Base-by-base conservation (phyloP, 2,329 filamentous ascomycete species). In the Bipolaris cookei region DNA sequence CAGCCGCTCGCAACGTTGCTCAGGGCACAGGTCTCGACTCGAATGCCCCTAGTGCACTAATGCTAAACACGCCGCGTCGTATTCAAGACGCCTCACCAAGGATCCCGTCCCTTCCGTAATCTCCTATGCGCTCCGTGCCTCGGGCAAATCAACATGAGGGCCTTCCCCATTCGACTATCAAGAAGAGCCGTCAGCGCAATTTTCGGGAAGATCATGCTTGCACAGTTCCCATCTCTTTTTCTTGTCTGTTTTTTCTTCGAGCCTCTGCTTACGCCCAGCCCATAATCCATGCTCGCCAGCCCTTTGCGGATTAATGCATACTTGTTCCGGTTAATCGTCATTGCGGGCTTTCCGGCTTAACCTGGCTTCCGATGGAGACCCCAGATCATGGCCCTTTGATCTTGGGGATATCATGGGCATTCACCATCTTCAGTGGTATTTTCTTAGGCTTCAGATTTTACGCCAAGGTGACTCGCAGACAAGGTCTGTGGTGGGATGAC, bases 401-500 rank as follows among this genome's bases (percentile, higher is more conserved):
- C 20, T 52, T 68, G 21, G 66, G 64, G 1, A 58, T 70, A 1
- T 66, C 66, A n/a, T 72, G 69, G 69, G 63, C 56, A 54, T 47
- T 72, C 18, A 64, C 62, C 1, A 41, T 66, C 4, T 47, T 70
- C 4, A 65, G 59, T 25, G 68, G 65, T 18, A 58, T 42, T 0
- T 70, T 72, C 39, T 28, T 72, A 21, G 64, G 45, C 1, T 37
- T 71, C 25, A 61, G 69, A 6, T 21, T 72, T n/a, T 72, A 72
- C 23, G 69, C 67, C 14, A 72, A 71, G 38, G 14, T 63, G 6
- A 68, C 62, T 58, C 58, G 67, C 35, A 61, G 61, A 28, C 68
- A 69, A 44, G 57, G 58, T 1, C 54, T 72, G 7, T 71, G 68
- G 70, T 71, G 68, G 68, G 68, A 72, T 46, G 70, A 72, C 43